A percentile compares a stretch with the other conserved stretches of the same genome.
Conservation (phyloP, 2,329 filamentous ascomycete genomes). For the Diaporthe destruens region DNA sequence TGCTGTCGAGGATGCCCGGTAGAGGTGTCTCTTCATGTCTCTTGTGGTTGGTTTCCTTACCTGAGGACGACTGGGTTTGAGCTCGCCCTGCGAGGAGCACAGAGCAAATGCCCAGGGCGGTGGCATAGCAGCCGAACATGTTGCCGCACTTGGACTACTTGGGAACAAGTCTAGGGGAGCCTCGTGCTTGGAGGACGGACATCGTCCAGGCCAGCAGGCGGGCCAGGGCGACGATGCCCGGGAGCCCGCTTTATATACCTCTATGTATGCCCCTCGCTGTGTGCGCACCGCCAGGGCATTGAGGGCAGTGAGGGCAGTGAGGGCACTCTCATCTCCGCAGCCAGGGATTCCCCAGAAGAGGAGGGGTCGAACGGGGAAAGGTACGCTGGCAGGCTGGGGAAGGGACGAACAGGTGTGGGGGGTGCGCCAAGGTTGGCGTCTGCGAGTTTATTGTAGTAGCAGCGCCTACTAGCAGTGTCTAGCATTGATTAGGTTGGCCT, state of each 20-base stretch:
- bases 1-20: too few species aligned
- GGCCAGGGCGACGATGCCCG: neutral
- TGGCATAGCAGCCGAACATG: slow-evolving; percentile 25
- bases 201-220: neutral
- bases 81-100: slow-evolving; percentile 8
- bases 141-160: slow-evolving; percentile 16
- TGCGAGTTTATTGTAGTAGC: slow-evolving; percentile 13
- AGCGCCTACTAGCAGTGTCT: too few species aligned
- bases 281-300: too few species aligned
- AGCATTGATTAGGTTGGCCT: slow-evolving; percentile 25
- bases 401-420: slow-evolving; percentile 26
- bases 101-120: slow-evolving; percentile 12
- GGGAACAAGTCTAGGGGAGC: neutral
- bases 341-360: slow-evolving; percentile 27
- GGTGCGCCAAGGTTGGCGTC: slow-evolving; percentile 19
- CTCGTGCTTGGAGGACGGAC: neutral
- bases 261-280: too few species aligned
- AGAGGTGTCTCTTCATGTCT: too few species aligned
- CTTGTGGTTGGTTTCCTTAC: neutral
- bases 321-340: slow-evolving; percentile 26
- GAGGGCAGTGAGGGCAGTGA: too few species aligned
- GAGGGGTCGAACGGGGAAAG: neutral
- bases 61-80: slow-evolving; percentile 8
- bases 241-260: slow-evolving; percentile 1
- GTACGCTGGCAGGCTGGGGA: neutral